Evolutionary conservation across 805 yeast species (phyloP).

Genomic region (Wickerhamiella sorbophila): DNA sequence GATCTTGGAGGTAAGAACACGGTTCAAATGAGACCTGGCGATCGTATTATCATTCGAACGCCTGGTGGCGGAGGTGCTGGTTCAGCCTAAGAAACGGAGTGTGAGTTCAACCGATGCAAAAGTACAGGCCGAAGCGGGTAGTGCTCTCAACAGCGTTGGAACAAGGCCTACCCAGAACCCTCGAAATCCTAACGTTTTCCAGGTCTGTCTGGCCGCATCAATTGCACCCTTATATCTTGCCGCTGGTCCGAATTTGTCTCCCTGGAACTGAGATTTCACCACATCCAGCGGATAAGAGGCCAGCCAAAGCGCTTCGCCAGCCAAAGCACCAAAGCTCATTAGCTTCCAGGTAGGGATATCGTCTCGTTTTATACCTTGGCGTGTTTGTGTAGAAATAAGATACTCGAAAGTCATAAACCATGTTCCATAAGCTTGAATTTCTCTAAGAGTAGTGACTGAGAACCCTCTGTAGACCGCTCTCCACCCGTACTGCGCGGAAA

Average conservation of each 20-base stretch:
- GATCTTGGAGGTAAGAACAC: constrained; percentile 60
- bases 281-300: constrained; percentile 55
- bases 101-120: constrained; percentile 65
- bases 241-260: constrained; percentile 29
- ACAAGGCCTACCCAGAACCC: constrained; percentile 46
- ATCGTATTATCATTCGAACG: constrained; percentile 49
- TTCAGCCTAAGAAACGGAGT: constrained; percentile 30
- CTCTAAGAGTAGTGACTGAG: constrained; percentile 40
- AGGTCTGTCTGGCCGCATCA: constrained; percentile 34
- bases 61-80: constrained; percentile 90
- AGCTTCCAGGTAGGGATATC: constrained; percentile 43
- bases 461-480: constrained; percentile 43
- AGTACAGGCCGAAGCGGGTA: constrained; percentile 64
- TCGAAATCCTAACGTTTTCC: constrained; percentile 28
- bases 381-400: constrained; percentile 27
- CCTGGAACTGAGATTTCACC: constrained; percentile 44
- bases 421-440: constrained; percentile 59
- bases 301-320: constrained; percentile 63
- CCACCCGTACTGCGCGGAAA: constrained; percentile 31
- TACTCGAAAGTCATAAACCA: constrained; percentile 58
- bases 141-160: constrained; percentile 44
- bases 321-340: constrained; percentile 43
- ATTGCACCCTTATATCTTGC: constrained; percentile 28
- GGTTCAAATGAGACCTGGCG: constrained; percentile 43
- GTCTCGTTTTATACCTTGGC: constrained; percentile 24